phyloP scores from a whole-genome alignment of 2,329 filamentous ascomycete species.

The Fusarium sp. region DNA sequence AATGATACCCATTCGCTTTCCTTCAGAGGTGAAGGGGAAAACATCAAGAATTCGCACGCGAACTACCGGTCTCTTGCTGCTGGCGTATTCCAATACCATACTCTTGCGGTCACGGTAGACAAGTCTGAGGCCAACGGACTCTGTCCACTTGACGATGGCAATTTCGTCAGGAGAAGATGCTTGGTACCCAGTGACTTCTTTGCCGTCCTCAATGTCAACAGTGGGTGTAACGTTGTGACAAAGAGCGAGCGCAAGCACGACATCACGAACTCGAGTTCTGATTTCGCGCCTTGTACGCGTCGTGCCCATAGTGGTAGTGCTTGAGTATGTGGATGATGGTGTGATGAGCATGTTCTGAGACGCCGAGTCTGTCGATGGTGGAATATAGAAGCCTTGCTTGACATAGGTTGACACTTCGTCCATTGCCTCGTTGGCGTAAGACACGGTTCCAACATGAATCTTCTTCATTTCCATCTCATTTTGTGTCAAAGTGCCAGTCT shows the following conservation, averaged over 20 bases:
- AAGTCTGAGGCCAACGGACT: conserved; percentile 88
- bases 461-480: conserved; percentile 99
- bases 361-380: conserved; percentile 60
- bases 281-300: conserved; percentile 94
- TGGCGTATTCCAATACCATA: conserved; percentile 84
- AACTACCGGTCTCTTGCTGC: conserved; percentile 80
- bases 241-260: conserved; percentile 90
- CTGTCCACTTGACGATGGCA: conserved; percentile 95
- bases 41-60: conserved; percentile 91
- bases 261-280: conserved; percentile 89
- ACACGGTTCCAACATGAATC: conserved; percentile 97
- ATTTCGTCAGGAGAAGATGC: conserved; percentile 98
- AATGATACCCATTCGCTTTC: conserved; percentile 98
- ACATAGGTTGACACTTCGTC: conserved; percentile 93
- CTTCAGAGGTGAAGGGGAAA: conserved; percentile 97
- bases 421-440: conserved; percentile 98
- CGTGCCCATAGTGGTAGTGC: conserved; percentile 71
- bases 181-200: conserved; percentile 87
- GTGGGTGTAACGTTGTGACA: conserved; percentile 97
- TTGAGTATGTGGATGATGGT: conserved; percentile 77
- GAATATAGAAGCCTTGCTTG: conserved; percentile 80
- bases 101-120: conserved; percentile 87
- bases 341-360: conserved; percentile 73
- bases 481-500: conserved; percentile 97
- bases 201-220: conserved; percentile 81